A percentile compares a stretch with the other conserved stretches of the same genome.
These are phyloP conservation scores for Mycena epipterygia DNA, from an alignment of 768 basidiomycete genomes.

Conservation along the genomic window DNA sequence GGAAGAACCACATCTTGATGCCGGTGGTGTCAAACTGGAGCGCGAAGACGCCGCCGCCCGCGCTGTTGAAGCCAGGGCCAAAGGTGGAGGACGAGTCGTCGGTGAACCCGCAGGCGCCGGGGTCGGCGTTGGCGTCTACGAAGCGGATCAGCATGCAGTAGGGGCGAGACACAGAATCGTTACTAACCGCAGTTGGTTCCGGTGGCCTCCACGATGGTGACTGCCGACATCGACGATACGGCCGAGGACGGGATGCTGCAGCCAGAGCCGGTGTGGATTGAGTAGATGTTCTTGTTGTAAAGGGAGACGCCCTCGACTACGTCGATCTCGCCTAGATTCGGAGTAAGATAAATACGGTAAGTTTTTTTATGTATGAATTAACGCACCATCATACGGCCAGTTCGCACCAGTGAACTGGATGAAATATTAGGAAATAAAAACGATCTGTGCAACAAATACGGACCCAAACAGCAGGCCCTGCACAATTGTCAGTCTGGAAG, in stretches of 20 bases:
- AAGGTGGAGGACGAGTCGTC: conserved; percentile 50
- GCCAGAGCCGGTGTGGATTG: conserved; percentile 37
- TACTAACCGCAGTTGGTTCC: conserved; percentile 29
- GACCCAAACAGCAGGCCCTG: conserved; percentile 29
- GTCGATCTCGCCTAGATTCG: too few relatives aligned
- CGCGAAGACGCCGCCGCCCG: conserved; percentile 62
- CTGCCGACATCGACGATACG: conserved; percentile 22
- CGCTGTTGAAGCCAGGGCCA: conserved; percentile 57
- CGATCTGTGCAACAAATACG: not conserved
- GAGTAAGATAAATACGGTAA: too few relatives aligned
- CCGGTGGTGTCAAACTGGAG: conserved; percentile 53
- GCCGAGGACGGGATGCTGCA: conserved; percentile 30
- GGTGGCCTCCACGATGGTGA: conserved; percentile 16
- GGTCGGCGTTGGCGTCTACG: conserved; percentile 40
- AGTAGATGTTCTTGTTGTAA: conserved; percentile 39
- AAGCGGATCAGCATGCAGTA: not conserved
- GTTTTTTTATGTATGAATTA: too few relatives aligned
- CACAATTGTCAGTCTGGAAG: not conserved
- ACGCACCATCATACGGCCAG: conserved; percentile 35
- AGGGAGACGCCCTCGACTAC: conserved; percentile 24
- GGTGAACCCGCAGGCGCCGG: conserved; percentile 57
- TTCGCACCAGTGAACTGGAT: conserved; percentile 32
- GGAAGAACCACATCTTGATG: conserved; percentile 64
- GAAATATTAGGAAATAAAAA: not conserved
- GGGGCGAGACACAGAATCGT: not conserved